Base-by-base conservation (phyloP, 1,284 basidiomycete genomes). In the Ceratobasidium sp. region DNA sequence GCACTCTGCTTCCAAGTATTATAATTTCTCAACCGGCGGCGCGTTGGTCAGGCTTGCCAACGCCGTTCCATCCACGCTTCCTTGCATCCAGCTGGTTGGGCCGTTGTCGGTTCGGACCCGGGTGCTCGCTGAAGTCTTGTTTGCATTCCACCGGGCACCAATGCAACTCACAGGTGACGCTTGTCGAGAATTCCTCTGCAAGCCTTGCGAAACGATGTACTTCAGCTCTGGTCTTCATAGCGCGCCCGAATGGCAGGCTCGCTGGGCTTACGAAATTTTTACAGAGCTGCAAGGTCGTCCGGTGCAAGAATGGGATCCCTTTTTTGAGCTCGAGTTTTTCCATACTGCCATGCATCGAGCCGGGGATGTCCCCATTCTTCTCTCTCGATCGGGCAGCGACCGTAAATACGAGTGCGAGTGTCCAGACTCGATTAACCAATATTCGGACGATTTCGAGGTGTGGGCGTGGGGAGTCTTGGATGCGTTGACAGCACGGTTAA, bases 181-280 rank as follows among this genome's bases (percentile, higher is more conserved):
- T 7, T 32, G 29, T 32, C 20, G 8, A 12, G 34, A 54, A 13
- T 27, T 32, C 25, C 29, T 55, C 6, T 40, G 12, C 25, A 1
- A 15, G 20, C 8, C 7, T 27, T 34, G 52, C n/a, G 20, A 6
- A 7, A 54, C 8, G 15, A 54, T n/a, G 6, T 29, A 57, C 25
- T 43, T 20, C n/a, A 29, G n/a, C 3, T 40, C 27, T 12, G 3
- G 22, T 10, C 53, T 10, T 20, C 32, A 22, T 43, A n/a, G 38
- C 27, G 5, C 38, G 12, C 55, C 55, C 6, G 55, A 57, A 35
- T 57, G 55, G 55, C 55, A 42, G 38, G 55, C 38, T 29, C 55
- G 55, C 15, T 57, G 55, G 40, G 35, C 55, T 8, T 43, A 42
- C 25, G 40, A 40, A 27, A 40, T 38, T 17, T 57, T 55, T 22